Percentiles rank a stretch among this genome's conserved stretches.
Conservation (phyloP, 2,329 filamentous ascomycete genomes). For the Venturia nashicola region DNA sequence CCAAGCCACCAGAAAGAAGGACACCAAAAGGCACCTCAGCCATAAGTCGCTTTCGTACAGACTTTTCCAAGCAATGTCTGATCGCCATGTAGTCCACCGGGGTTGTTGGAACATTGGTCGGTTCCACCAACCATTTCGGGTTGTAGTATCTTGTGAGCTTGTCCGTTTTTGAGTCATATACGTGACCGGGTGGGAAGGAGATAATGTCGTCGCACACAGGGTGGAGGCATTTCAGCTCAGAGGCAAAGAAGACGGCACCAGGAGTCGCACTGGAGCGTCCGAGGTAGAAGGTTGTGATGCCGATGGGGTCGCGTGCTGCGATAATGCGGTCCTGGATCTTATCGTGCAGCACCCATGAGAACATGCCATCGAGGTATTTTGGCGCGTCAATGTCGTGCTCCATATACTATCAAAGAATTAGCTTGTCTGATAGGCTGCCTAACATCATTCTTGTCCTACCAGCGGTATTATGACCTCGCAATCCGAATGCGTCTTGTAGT, state of each 20-base stretch:
- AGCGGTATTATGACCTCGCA: constrained; percentile 98
- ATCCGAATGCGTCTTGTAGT: constrained; percentile 98
- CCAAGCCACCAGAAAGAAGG: constrained; percentile 83
- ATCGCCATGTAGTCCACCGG: constrained; percentile 77
- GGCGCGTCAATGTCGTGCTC: constrained; percentile 86
- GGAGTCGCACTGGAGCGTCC: constrained; percentile 75
- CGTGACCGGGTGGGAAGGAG: constrained; percentile 85
- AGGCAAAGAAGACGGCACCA: constrained; percentile 85
- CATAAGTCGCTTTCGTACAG: constrained; percentile 95
- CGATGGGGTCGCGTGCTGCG: constrained; percentile 91
- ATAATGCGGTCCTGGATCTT: constrained; percentile 86
- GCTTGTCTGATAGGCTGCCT: not conserved
- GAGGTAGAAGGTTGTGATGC: constrained; percentile 94
- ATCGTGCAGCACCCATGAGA: constrained; percentile 97
- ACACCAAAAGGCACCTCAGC: constrained; percentile 98
- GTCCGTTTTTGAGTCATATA: constrained; percentile 90
- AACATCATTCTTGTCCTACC: constrained; percentile 40
- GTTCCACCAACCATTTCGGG: constrained; percentile 80
- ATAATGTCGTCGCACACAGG: constrained; percentile 92
- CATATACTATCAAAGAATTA: constrained; percentile 54
- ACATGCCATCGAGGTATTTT: constrained; percentile 96
- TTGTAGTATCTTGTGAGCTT: constrained; percentile 79
- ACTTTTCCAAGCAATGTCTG: constrained; percentile 71
- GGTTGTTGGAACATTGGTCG: constrained; percentile 60
- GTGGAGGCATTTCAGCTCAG: constrained; percentile 87